A percentile compares a stretch with the other conserved stretches of the same genome.
Conservation (phyloP, 306 rosid species). For the Rubus parviflorus region DNA sequence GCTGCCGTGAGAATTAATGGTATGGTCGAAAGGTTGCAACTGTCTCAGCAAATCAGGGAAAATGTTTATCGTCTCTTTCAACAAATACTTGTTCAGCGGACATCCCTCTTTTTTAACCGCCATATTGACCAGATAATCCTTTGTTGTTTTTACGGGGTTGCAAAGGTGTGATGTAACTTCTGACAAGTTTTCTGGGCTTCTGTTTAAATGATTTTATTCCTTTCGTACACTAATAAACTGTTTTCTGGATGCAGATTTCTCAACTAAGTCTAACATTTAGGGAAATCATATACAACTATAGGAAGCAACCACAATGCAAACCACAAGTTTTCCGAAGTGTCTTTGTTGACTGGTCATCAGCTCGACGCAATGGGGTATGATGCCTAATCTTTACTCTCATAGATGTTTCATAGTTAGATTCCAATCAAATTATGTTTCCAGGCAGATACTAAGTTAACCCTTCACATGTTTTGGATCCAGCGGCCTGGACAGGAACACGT, state of each 20-base stretch:
- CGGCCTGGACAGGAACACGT: slow-evolving; percentile 81
- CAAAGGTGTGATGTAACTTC: slow-evolving; percentile 62
- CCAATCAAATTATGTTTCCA: not conserved
- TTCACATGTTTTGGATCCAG: slow-evolving; percentile 49
- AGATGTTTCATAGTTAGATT: not conserved
- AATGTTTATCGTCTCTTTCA: slow-evolving; percentile 89
- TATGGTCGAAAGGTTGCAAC: slow-evolving; percentile 94
- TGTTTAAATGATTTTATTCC: slow-evolving; percentile 15
- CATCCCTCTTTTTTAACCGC: slow-evolving; percentile 83
- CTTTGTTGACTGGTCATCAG: slow-evolving; percentile 73
- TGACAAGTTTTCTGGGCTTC: slow-evolving; percentile 7
- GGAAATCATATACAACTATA: slow-evolving; percentile 86
- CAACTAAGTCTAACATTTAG: slow-evolving; percentile 76
- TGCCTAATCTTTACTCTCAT: slow-evolving; percentile 15
- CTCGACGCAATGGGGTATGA: slow-evolving; percentile 76
- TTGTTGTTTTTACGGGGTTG: slow-evolving; percentile 93
- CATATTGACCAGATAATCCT: slow-evolving; percentile 95
- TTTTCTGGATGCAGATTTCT: slow-evolving; percentile 76
- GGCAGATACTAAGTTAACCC: slow-evolving; percentile 28
- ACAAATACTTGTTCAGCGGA: slow-evolving; percentile 72
- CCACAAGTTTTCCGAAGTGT: slow-evolving; percentile 92
- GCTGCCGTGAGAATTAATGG: slow-evolving; percentile 98
- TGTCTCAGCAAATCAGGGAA: slow-evolving; percentile 88
- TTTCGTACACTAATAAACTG: slow-evolving; percentile 25
- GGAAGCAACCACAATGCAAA: slow-evolving; percentile 94